These are phyloP conservation scores for Pyrenochaeta sp. DNA, from an alignment of 2,329 filamentous ascomycete genomes.

Conservation along the genomic window DNA sequence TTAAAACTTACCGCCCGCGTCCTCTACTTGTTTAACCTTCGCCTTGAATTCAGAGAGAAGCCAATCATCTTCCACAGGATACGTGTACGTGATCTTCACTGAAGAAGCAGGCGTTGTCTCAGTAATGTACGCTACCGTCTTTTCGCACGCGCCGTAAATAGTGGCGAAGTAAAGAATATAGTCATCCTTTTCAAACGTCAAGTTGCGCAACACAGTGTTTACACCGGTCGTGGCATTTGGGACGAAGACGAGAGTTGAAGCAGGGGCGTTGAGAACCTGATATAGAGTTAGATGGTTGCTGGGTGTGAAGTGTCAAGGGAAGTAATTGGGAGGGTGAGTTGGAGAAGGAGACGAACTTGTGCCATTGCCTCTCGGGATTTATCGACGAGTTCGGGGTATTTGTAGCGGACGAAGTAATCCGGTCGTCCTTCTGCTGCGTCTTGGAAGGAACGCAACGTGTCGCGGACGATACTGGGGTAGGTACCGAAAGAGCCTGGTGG, in stretches of 20 bases:
- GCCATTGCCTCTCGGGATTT: conserved; percentile 67
- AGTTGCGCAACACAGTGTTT: conserved; percentile 80
- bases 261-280: conserved; percentile 69
- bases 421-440: conserved; percentile 72
- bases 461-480: conserved; percentile 69
- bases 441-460: conserved; percentile 70
- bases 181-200: conserved; percentile 74
- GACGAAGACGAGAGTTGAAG: conserved; percentile 76
- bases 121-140: conserved; percentile 74
- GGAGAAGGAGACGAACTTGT: conserved; percentile 14
- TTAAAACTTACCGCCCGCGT: conserved; percentile 59
- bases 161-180: conserved; percentile 81
- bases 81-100: conserved; percentile 67
- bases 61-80: conserved; percentile 75
- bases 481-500: conserved; percentile 77
- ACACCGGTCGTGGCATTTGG: conserved; percentile 81
- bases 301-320: not conserved
- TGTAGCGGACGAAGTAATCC: conserved; percentile 79
- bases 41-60: conserved; percentile 69
- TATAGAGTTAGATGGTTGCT: conserved; percentile 20
- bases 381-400: conserved; percentile 69
- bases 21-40: conserved; percentile 63
- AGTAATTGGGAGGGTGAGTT: not conserved
- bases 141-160: conserved; percentile 80
- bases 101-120: conserved; percentile 67